Conservation (phyloP, 352 stramenopile genomes). For the Blastocystis sp. region DNA sequence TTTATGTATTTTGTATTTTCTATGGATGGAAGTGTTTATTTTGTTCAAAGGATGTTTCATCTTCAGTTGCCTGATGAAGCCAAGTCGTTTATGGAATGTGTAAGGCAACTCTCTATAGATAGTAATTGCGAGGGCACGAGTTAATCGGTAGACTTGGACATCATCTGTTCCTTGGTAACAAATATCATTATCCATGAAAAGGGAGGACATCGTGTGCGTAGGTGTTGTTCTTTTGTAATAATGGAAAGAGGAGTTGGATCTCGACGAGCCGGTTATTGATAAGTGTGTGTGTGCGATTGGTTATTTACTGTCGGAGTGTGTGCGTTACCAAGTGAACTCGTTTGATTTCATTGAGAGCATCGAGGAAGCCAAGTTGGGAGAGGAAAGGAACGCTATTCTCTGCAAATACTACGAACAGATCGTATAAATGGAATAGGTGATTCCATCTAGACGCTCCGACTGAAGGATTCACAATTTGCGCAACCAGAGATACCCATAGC, state of each 20-base stretch:
- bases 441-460: neutral
- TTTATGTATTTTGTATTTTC: neutral
- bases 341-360: conserved; percentile 31
- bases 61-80: neutral
- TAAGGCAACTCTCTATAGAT: neutral
- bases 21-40: neutral
- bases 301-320: conserved; percentile 18
- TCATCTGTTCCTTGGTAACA: conserved; percentile 9
- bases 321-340: conserved; percentile 17
- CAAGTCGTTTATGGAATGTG: neutral
- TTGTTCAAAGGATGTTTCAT: conserved; percentile 17
- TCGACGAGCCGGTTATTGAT: neutral
- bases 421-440: neutral
- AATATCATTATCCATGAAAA: conserved; percentile 4
- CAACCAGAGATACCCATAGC: neutral
- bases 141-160: neutral
- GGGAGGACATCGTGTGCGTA: neutral
- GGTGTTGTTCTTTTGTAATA: neutral
- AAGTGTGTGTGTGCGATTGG: conserved; percentile 7
- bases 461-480: neutral
- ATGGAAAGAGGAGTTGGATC: neutral
- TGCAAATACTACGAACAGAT: conserved; percentile 36
- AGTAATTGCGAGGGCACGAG: neutral
- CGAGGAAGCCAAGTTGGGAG: neutral
- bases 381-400: neutral